These are phyloP conservation scores for Ustilago lituana DNA, from an alignment of 1,284 basidiomycete genomes.

Conservation along the genomic window DNA sequence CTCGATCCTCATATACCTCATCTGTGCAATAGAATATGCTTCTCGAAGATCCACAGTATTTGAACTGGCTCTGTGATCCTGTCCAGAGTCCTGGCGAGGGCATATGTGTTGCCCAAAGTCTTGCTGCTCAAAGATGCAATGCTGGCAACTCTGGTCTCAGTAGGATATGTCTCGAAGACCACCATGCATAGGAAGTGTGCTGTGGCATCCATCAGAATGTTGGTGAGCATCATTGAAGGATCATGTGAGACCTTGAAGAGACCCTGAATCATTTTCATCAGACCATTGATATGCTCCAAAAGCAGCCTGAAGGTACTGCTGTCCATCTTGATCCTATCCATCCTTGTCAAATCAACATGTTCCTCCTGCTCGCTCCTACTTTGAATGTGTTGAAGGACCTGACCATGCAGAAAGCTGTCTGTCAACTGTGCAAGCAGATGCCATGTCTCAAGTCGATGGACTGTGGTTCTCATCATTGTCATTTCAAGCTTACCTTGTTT, in stretches of 20 bases:
- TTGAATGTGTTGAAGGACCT: background rate
- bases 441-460: background rate
- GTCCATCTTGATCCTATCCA: background rate
- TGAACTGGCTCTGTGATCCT: background rate
- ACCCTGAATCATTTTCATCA: background rate
- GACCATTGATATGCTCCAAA: background rate
- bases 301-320: background rate
- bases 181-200: background rate
- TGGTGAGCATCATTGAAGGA: background rate
- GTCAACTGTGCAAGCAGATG: background rate
- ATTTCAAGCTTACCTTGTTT: background rate
- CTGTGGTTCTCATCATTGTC: background rate
- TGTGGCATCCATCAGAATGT: background rate
- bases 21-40: background rate
- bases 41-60: constrained; percentile 1
- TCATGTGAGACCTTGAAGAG: background rate
- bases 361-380: background rate
- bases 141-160: background rate
- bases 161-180: background rate
- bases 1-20: background rate
- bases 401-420: background rate
- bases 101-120: too few species aligned
- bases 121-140: background rate
- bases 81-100: background rate
- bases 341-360: background rate